Evolutionary conservation across 495 filamentous ascomycete species (phyloP).

Genomic region (Annulohypoxylon bovei): DNA sequence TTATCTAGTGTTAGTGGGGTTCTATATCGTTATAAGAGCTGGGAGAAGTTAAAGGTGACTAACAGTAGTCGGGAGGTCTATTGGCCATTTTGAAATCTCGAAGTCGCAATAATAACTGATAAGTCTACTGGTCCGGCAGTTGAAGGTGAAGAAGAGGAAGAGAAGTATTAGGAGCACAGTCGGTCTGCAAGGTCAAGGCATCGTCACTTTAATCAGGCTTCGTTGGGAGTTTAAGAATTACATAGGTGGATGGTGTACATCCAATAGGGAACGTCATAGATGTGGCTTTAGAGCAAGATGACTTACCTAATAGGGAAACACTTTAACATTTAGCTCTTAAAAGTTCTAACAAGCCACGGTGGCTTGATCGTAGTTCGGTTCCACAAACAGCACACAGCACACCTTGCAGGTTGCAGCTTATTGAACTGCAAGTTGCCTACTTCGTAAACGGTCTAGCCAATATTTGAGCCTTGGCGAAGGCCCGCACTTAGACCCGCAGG

Average conservation of each 20-base stretch:
- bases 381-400: neutral
- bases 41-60: conserved; percentile 31
- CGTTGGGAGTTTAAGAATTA: conserved; percentile 15
- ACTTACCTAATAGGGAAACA: neutral
- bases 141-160: neutral
- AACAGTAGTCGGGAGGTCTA: conserved; percentile 63
- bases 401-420: neutral
- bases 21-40: neutral
- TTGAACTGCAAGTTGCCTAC: conserved; percentile 9
- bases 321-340: neutral
- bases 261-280: conserved; percentile 39
- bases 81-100: conserved; percentile 49
- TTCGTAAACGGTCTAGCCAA: conserved; percentile 7
- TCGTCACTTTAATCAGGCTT: conserved; percentile 22
- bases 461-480: conserved; percentile 2
- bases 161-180: conserved; percentile 2
- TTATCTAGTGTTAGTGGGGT: conserved; percentile 35
- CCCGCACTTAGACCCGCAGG: conserved; percentile 16
- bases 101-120: neutral
- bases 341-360: conserved; percentile 40
- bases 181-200: conserved; percentile 9
- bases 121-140: neutral
- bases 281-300: too few relatives aligned
- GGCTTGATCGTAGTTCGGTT: conserved; percentile 30
- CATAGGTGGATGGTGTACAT: neutral